Base-by-base conservation (phyloP, 2,329 filamentous ascomycete genomes). In the Graphiopsis chlorocephala region DNA sequence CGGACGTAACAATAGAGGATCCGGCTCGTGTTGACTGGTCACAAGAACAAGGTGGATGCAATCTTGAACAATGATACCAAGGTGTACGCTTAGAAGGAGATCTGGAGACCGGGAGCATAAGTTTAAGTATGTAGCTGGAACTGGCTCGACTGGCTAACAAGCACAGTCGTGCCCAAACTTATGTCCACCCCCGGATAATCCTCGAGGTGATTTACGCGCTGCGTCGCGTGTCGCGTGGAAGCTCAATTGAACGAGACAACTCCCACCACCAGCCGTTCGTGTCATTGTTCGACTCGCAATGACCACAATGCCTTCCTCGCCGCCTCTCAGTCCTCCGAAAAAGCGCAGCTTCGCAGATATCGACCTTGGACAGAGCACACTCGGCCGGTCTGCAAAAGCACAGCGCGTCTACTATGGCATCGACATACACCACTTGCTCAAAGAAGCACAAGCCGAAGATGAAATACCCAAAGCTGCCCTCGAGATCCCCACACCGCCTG, bases 331-430 rank as follows among this genome's bases (percentile, higher is more conserved):
- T 71, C 85, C 85, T 1, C 76, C 77, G 29, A 68, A 58, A 64
- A 76, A 66, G 76, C 78, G 57, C 73, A 74, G 72, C 61, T 64
- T 69, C 47, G 67, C 65, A 11, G 69, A 70, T 11, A 61, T 75
- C 26, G 67, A 75, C 53, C 66, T 75, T 17, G 73, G 73, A 47
- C 66, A 63, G 7, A 75, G 69, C 66, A 64, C 62, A 14, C 65
- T 75, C 11, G 64, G 63, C 11, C 61, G 69, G 3, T 73, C 89
- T 64, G 89, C 90, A 1, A 83, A 87, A 65, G 90, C 90, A 2
- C 86, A 86, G 72, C 86, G 86, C 70, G 89, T 88, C 71, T 98
- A 93, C 78, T 99, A 97, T 75, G 95, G 95, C 11, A 90, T 99
- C 68, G 90, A 97, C 55, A 95, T 99, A 35, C 93, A 97, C 76